Percentiles rank a stretch among this genome's conserved stretches.
Evolutionary conservation across 176 grass and related monocot species (phyloP).

Genomic region (Paspalum vaginatum): DNA sequence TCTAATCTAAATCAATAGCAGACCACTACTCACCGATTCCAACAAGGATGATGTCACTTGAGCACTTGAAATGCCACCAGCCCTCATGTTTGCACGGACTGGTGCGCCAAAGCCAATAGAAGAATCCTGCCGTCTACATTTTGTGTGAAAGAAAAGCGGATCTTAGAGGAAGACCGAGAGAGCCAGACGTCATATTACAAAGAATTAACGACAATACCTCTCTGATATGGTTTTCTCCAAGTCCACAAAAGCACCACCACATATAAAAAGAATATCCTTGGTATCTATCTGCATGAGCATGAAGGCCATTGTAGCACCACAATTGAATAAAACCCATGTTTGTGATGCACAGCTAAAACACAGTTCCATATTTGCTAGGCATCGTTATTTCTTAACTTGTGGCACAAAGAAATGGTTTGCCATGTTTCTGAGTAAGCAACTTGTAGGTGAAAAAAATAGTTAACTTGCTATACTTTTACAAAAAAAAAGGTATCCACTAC

Average conservation of each 20-base stretch:
- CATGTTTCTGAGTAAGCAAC: slow-evolving; percentile 1
- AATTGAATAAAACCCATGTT: slow-evolving; percentile 21
- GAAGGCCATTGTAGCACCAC: slow-evolving; percentile 36
- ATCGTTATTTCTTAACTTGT: slow-evolving; percentile 3
- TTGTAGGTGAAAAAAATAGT: background rate
- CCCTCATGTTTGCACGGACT: slow-evolving; percentile 84
- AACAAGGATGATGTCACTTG: slow-evolving; percentile 87
- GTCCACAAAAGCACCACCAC: slow-evolving; percentile 91
- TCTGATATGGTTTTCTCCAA: slow-evolving; percentile 98
- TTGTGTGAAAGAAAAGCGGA: background rate
- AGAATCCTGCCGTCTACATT: slow-evolving; percentile 82
- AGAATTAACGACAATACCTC: slow-evolving; percentile 47
- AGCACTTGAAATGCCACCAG: slow-evolving; percentile 75
- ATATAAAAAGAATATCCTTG: slow-evolving; percentile 98
- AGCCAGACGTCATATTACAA: slow-evolving; percentile 19
- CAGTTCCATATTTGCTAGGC: slow-evolving; percentile 29
- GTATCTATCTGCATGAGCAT: slow-evolving; percentile 80
- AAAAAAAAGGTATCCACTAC: background rate
- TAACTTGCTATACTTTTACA: background rate
- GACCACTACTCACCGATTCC: slow-evolving; percentile 68
- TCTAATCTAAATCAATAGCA: slow-evolving; percentile 3
- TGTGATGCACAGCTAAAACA: slow-evolving; percentile 21
- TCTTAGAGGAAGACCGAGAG: slow-evolving; percentile 30
- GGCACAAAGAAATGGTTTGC: slow-evolving; percentile 8
- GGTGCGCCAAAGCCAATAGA: slow-evolving; percentile 96